Evolutionary conservation across 495 filamentous ascomycete species (phyloP), one percentile per base, ranked within the genome.

Genomic region (Parathielavia appendiculata): DNA sequence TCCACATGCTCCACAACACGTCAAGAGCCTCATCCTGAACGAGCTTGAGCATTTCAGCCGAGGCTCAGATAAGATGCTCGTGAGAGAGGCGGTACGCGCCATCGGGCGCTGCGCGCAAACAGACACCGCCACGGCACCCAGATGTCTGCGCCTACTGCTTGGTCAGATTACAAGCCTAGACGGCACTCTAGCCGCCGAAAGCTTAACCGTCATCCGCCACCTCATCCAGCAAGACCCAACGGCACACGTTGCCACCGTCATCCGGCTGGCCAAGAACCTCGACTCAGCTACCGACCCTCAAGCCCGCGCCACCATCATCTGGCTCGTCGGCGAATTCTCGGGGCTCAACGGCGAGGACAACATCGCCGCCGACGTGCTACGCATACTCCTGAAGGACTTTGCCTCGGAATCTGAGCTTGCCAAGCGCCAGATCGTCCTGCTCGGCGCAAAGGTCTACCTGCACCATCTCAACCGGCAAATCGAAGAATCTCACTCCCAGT

Each of bases 271-370:
- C 9, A 95, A 91, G 69, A 87, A 95, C 61, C 82, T 98, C 8
- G 91, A 96, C 58, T 84, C 84, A 4, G 87, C 88, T 10, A 91
- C 85, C 2, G 89, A 90, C 56, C 83, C 93, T 6, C 85, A 88
- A 54, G 95, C 93, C 5, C 79, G 93, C 54, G 92, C 95, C 14
- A 92, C 86, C 35, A 96, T 97, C 58, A 89, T 97, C 62, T 98
- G 93, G 93, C 84, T 98, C 5, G 92, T 98, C 0, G 93, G 93
- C 51, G 93, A 98, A 72, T 97, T 90, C 64, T 83, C 93, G 1
- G 89, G 89, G 0, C 63, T 86, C 12, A 85, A 92, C 57, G 79
- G 84, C 3, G 86, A 88, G 61, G 82, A 89, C 52, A 95, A 93
- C 66, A 89, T 98, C 57, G 93, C 95, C 0, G 83, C 92, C 0